phyloP scores from a whole-genome alignment of 1,284 basidiomycete species.

The Afroboletus lepidellus region DNA sequence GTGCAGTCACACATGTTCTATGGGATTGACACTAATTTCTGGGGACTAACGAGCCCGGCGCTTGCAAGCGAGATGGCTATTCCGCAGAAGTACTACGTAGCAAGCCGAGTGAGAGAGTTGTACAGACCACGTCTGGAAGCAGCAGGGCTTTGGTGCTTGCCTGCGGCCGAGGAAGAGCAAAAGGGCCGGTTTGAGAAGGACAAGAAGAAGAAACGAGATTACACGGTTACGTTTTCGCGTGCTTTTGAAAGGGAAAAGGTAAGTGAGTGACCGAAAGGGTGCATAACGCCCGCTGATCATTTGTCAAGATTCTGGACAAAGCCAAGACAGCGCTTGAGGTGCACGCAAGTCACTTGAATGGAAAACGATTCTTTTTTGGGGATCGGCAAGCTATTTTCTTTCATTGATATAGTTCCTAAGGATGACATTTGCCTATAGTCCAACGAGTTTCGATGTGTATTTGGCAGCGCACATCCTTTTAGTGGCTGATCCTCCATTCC shows the following conservation, averaged over 20 bases:
- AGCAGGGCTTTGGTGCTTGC: constrained; percentile 59
- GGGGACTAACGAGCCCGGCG: constrained; percentile 48
- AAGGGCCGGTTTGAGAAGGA: constrained; percentile 35
- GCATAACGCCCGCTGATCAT: constrained; percentile 8
- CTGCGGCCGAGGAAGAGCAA: constrained; percentile 44
- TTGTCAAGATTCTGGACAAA: constrained; percentile 55
- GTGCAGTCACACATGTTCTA: constrained; percentile 57
- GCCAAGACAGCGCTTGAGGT: constrained; percentile 55
- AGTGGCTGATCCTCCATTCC: constrained; percentile 55
- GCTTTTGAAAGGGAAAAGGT: constrained; percentile 70
- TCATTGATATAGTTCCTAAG: not conserved
- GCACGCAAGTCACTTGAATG: constrained; percentile 53
- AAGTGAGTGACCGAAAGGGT: not conserved
- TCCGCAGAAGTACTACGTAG: constrained; percentile 73
- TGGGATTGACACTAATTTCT: constrained; percentile 62
- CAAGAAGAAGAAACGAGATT: constrained; percentile 39
- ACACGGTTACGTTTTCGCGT: constrained; percentile 43
- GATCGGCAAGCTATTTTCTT: constrained; percentile 36
- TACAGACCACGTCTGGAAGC: constrained; percentile 59
- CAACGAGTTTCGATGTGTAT: constrained; percentile 59
- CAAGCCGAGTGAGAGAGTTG: constrained; percentile 55
- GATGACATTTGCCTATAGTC: constrained; percentile 37
- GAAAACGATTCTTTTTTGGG: constrained; percentile 51
- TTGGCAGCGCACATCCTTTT: constrained; percentile 68
- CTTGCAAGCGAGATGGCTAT: constrained; percentile 58